Percentiles rank a stretch among this genome's conserved stretches.
Evolutionary conservation across 108 stramenopile genomes (phyloP).

Genomic region (Fragilariopsis cylindrus): DNA sequence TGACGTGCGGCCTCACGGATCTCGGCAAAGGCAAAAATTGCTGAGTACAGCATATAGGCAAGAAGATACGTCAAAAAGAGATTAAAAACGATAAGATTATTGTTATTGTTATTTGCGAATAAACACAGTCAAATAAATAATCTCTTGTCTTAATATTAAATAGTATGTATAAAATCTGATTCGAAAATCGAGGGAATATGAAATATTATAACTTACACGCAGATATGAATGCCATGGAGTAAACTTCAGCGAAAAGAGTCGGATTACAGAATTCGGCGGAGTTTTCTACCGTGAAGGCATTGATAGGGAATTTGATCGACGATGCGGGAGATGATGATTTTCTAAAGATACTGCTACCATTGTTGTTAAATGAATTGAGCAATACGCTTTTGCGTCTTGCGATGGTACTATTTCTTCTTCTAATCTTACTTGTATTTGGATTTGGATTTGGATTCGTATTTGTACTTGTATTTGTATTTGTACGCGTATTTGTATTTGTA

Average conservation of each 20-base stretch:
- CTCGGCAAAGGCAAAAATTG: constrained; percentile 13
- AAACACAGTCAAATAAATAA: no score
- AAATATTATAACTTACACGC: not conserved
- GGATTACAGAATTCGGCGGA: not conserved
- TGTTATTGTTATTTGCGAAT: no score
- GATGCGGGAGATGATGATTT: not conserved
- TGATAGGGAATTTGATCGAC: not conserved
- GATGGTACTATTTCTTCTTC: not conserved
- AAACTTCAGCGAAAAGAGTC: not conserved
- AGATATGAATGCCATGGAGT: constrained; percentile 2
- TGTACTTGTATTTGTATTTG: no score
- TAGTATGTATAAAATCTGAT: no score
- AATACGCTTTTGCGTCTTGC: not conserved
- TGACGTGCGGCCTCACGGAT: constrained; percentile 13
- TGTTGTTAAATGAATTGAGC: not conserved
- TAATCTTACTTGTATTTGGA: no score
- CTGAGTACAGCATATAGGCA: not conserved
- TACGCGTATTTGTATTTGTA: no score
- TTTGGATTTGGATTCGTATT: no score
- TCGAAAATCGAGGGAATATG: no score
- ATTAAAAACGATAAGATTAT: no score
- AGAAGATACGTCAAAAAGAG: no score
- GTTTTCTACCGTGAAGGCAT: constrained; percentile 3
- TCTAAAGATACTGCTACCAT: not conserved
- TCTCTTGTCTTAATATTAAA: no score